These are phyloP conservation scores for Fonsecaea pugnacius DNA, from an alignment of 2,329 filamentous ascomycete genomes.

Conservation along the genomic window DNA sequence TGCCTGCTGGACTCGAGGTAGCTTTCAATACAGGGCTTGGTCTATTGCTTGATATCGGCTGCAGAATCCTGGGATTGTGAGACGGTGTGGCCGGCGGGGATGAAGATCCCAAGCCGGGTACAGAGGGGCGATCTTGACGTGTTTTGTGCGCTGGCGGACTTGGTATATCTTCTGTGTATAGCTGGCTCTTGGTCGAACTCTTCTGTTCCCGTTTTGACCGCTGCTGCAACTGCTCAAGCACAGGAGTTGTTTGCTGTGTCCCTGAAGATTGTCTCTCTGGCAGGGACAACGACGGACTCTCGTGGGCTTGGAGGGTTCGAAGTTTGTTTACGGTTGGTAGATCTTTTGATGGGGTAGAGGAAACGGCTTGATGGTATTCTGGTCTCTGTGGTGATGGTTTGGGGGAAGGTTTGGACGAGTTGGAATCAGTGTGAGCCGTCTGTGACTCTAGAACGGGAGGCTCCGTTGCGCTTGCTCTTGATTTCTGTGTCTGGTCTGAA, in stretches of 20 bases:
- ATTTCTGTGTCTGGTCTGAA: background rate
- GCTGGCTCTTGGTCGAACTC: constrained; percentile 16
- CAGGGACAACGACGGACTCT: background rate
- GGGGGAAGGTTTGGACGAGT: background rate
- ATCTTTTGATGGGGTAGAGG: constrained; percentile 53
- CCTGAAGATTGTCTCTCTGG: background rate
- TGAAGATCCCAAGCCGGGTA: background rate
- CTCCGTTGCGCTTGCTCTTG: background rate
- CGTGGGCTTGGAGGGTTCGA: constrained; percentile 38
- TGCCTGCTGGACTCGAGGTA: constrained; percentile 51
- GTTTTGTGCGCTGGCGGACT: constrained; percentile 17
- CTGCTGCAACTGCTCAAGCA: constrained; percentile 14
- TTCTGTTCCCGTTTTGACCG: constrained; percentile 16
- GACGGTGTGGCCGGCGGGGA: constrained; percentile 56
- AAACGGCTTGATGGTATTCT: constrained; percentile 45
- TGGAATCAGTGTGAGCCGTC: background rate
- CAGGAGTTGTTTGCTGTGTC: background rate
- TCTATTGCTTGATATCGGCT: constrained; percentile 19
- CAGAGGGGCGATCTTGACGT: constrained; percentile 19
- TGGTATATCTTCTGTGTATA: constrained; percentile 32
- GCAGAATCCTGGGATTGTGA: constrained; percentile 38
- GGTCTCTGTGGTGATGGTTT: constrained; percentile 35
- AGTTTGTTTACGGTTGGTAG: constrained; percentile 52
- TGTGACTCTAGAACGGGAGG: constrained; percentile 4
- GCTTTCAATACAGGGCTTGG: constrained; percentile 18